Conservation (phyloP, 768 basidiomycete genomes). For the Coprinellus aureogranulatus region DNA sequence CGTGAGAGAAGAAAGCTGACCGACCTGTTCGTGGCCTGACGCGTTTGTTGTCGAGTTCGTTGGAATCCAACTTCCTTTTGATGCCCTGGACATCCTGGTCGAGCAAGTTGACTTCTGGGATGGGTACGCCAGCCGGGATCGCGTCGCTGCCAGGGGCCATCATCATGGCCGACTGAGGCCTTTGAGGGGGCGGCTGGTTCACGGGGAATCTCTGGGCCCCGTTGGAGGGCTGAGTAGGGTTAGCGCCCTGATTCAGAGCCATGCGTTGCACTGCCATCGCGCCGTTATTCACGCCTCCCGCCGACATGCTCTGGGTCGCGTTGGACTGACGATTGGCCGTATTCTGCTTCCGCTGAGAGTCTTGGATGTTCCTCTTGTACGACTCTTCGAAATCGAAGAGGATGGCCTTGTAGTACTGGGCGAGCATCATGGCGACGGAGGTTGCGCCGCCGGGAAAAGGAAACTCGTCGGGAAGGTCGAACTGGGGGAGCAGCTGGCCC, state of each 20-base stretch:
- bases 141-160: slow-evolving; percentile 2
- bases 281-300: slow-evolving; percentile 15
- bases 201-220: slow-evolving; percentile 6
- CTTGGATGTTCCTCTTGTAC: slow-evolving; percentile 60
- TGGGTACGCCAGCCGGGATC: slow-evolving; percentile 9
- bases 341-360: slow-evolving; percentile 57
- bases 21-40: slow-evolving; percentile 70
- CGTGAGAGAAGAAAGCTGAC: slow-evolving; percentile 18
- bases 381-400: slow-evolving; percentile 71
- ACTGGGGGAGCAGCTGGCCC: slow-evolving; percentile 50
- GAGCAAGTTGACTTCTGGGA: slow-evolving; percentile 38
- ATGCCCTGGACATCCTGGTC: slow-evolving; percentile 64
- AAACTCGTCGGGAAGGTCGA: slow-evolving; percentile 61
- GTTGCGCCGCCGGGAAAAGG: slow-evolving; percentile 40
- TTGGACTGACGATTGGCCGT: slow-evolving; percentile 32
- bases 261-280: slow-evolving; percentile 24
- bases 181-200: slow-evolving; percentile 11
- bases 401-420: slow-evolving; percentile 59
- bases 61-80: slow-evolving; percentile 71
- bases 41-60: slow-evolving; percentile 67
- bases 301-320: slow-evolving; percentile 18
- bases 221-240: slow-evolving; percentile 5
- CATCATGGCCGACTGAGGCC: slow-evolving; percentile 11
- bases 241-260: slow-evolving; percentile 9
- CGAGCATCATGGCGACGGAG: slow-evolving; percentile 50